Evolutionary conservation across 1,139 yeast species (phyloP).

Genomic region (Sugiyamaella pinicola): DNA sequence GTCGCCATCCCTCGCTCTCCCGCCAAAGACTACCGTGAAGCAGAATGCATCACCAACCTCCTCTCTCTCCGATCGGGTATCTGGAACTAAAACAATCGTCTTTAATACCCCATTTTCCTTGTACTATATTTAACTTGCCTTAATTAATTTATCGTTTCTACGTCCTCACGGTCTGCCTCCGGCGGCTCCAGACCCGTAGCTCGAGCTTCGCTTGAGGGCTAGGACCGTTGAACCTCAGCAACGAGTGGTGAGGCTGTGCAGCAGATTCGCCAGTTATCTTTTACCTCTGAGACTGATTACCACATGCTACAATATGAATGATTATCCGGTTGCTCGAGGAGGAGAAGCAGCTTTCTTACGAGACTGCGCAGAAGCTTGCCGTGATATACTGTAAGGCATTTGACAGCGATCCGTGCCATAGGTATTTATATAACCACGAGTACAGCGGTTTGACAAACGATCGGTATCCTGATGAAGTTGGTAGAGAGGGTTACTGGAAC

Average conservation of each 20-base stretch:
- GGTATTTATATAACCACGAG: slow-evolving; percentile 17
- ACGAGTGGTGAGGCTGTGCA: slow-evolving; percentile 1
- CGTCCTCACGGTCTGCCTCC: neutral
- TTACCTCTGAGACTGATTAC: neutral
- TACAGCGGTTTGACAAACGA: neutral
- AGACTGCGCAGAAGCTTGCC: slow-evolving; percentile 10
- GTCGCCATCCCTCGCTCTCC: neutral
- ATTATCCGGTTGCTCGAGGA: slow-evolving; percentile 4
- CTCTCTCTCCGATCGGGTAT: slow-evolving; percentile 36
- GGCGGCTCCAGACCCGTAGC: slow-evolving; percentile 14
- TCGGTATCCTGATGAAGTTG: neutral
- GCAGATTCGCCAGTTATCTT: neutral
- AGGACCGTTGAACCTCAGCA: too few relatives aligned
- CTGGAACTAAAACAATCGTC: slow-evolving; percentile 26
- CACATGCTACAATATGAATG: slow-evolving; percentile 1
- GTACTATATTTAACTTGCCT: slow-evolving; percentile 7
- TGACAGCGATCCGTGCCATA: slow-evolving; percentile 19
- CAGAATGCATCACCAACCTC: slow-evolving; percentile 39
- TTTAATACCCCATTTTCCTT: neutral
- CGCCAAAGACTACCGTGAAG: slow-evolving; percentile 29
- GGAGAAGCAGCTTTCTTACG: neutral
- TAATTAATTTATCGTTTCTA: neutral
- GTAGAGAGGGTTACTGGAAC: neutral
- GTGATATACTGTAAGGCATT: slow-evolving; percentile 15
- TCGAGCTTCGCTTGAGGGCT: slow-evolving; percentile 6